A percentile compares a stretch with the other conserved stretches of the same genome.
Evolutionary conservation across 768 basidiomycete species (phyloP).

Genomic region (Inosperma sp.): DNA sequence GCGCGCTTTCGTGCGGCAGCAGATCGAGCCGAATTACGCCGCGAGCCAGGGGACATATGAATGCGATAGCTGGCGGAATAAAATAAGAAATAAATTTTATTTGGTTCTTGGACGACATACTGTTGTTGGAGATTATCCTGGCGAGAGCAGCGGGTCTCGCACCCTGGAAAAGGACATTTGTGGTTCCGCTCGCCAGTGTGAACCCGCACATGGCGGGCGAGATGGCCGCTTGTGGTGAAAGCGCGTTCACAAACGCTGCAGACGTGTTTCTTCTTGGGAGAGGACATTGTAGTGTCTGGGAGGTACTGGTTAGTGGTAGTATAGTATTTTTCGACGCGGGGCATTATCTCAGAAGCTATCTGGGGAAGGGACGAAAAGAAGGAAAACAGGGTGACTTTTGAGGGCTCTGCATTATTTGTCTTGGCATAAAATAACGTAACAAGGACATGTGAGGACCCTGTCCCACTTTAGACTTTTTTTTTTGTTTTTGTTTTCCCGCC

Average conservation of each 20-base stretch:
- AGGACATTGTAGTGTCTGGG: conserved; percentile 10
- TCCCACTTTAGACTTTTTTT: conserved; percentile 28
- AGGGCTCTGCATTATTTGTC: conserved; percentile 26
- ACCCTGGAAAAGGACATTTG: conserved; percentile 93
- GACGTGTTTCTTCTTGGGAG: conserved; percentile 50
- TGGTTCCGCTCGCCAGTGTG: conserved; percentile 93
- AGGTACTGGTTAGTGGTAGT: conserved; percentile 27
- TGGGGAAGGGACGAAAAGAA: conserved; percentile 13
- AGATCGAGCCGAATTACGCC: conserved; percentile 61
- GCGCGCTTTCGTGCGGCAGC: conserved; percentile 41
- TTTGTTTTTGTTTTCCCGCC: no score
- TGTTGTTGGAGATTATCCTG: conserved; percentile 81
- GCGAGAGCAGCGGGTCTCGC: conserved; percentile 83
- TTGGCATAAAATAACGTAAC: conserved; percentile 33
- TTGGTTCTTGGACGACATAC: conserved; percentile 30
- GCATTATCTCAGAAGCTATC: conserved; percentile 26
- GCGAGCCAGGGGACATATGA: conserved; percentile 75
- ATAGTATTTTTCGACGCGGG: conserved; percentile 34
- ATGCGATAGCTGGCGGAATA: conserved; percentile 61
- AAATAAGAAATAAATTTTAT: conserved; percentile 1
- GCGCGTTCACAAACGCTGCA: conserved; percentile 70
- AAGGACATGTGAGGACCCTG: conserved; percentile 25
- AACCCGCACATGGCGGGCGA: conserved; percentile 82
- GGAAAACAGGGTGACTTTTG: conserved; percentile 23
- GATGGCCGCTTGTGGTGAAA: conserved; percentile 87